Evolutionary conservation across 2,329 filamentous ascomycete genomes (phyloP), one percentile per base, ranked within the genome.

Genomic region (Botryotinia globosa): DNA sequence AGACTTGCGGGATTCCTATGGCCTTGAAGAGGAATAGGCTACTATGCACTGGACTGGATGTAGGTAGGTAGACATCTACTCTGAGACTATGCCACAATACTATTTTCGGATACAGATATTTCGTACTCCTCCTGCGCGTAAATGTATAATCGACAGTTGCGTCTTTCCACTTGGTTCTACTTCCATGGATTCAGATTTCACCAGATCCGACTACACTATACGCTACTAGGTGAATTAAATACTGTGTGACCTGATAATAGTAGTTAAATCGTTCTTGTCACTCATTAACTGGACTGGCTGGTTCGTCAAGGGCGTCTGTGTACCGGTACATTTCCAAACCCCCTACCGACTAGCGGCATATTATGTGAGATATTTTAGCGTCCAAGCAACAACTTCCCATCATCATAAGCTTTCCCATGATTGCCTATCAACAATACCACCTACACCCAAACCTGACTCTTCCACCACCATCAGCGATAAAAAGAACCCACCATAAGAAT

Each of bases 331-430:
- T 18, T 29, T 63, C 37, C 12, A 29, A 29, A 29, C 25, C 29
- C 58, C 69, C 44, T 64, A 44, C 58, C 69, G 69, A 71, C 34
- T 71, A 71, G 69, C 69, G 69, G 44, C 58, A 44, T 65, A 48
- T 51, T 51, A 64, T 51, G 34, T 71, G 59, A 71, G 69, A 71
- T 61, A 71, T 65, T 56, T 64, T 71, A 71, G 69, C 59, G 69
- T 25, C 56, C 56, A 65, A 71, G 45, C 37, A 51, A 65, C 44
- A 71, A 71, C 69, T 65, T 51, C 69, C 48, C 48, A 54, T 71
- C 68, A 59, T 71, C 69, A 64, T 66, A 34, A 54, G 63, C 59
- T 71, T 71, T 71, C 68, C 58, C 44, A 71, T 71, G 68, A 71
- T 64, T 71, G 68, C 44, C 68, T 71, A 39, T 62, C 45, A 42